phyloP scores from a whole-genome alignment of 1,284 basidiomycete species.

The Takashimella koratensis region DNA sequence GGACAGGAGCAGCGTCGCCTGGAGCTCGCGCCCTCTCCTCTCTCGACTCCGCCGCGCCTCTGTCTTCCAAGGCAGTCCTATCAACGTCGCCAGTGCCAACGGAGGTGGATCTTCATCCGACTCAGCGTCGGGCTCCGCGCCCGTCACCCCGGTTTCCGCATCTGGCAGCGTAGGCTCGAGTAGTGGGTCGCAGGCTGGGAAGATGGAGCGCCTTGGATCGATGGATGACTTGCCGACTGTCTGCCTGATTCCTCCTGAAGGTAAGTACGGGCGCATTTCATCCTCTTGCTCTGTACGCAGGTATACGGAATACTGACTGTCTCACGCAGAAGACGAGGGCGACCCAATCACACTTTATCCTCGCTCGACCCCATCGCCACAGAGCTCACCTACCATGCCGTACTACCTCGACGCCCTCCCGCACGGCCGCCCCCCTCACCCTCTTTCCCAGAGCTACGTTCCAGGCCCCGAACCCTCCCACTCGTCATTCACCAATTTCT shows the following conservation, averaged over 20 bases:
- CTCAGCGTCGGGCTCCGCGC: neutral
- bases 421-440: neutral
- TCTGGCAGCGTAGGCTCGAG: neutral
- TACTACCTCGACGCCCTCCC: neutral
- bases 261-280: too few relatives aligned
- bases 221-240: neutral
- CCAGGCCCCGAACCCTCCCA: neutral
- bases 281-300: too few relatives aligned
- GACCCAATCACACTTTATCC: neutral
- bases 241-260: neutral
- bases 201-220: neutral
- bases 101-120: neutral
- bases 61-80: neutral
- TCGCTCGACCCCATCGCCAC: neutral
- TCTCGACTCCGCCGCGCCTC: neutral
- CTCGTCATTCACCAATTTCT: neutral
- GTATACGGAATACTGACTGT: too few relatives aligned
- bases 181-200: neutral
- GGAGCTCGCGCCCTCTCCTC: neutral
- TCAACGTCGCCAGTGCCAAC: neutral
- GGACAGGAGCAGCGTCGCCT: neutral
- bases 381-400: neutral
- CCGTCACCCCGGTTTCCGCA: neutral
- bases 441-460: neutral
- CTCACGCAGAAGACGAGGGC: neutral